Conservation (phyloP, 352 stramenopile species). For the Phytophthora quininea region DNA sequence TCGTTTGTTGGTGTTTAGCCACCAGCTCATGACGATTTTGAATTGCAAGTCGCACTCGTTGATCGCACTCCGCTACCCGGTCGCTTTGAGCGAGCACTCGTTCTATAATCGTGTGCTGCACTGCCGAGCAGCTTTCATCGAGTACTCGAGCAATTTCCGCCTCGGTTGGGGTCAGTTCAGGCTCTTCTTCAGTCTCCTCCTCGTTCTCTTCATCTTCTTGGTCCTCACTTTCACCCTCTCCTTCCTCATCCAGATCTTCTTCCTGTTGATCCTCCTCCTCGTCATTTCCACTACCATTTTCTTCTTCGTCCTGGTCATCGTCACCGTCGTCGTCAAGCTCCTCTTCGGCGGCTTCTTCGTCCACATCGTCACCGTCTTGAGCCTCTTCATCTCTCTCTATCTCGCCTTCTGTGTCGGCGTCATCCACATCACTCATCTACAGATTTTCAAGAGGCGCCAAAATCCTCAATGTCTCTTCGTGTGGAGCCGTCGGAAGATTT, state of each 20-base stretch:
- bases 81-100: slow-evolving; percentile 14
- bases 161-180: slow-evolving; percentile 20
- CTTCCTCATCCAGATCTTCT: slow-evolving; percentile 3
- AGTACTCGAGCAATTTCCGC: slow-evolving; percentile 29
- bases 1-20: slow-evolving; percentile 3
- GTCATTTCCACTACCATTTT: slow-evolving; percentile 2
- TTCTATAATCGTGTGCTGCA: slow-evolving; percentile 17
- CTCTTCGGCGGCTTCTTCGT: slow-evolving; percentile 11
- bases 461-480: not conserved
- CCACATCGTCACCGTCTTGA: not conserved
- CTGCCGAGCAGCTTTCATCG: slow-evolving; percentile 16
- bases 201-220: slow-evolving; percentile 5
- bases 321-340: not conserved
- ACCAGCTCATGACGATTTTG: slow-evolving; percentile 8
- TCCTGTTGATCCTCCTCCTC: slow-evolving; percentile 3
- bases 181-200: slow-evolving; percentile 7
- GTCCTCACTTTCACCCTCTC: not conserved
- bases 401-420: not conserved
- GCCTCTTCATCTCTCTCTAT: not conserved
- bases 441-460: slow-evolving; percentile 5
- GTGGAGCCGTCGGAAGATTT: not conserved
- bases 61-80: slow-evolving; percentile 13
- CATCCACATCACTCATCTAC: not conserved
- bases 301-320: slow-evolving; percentile 6
- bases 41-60: slow-evolving; percentile 15